Percentiles rank a stretch among this genome's conserved stretches.
These are phyloP conservation scores for Tricholoma furcatifolium DNA, from an alignment of 768 basidiomycete species.

Conservation along the genomic window DNA sequence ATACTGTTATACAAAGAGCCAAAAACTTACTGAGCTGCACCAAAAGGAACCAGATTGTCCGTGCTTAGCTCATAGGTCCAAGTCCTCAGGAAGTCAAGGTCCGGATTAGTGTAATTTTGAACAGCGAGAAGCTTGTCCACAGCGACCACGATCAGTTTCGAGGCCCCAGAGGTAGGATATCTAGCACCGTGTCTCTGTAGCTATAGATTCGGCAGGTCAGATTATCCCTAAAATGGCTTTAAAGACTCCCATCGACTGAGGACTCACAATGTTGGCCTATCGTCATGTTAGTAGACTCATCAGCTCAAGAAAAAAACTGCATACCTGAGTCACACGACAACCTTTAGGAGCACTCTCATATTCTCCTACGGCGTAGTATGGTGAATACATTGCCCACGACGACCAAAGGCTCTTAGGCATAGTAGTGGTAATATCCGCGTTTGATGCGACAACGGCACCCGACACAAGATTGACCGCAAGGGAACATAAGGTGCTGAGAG, in stretches of 20 bases:
- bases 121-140: slow-evolving; percentile 55
- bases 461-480: slow-evolving; percentile 2
- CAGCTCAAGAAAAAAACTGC: slow-evolving; percentile 5
- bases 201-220: slow-evolving; percentile 33
- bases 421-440: slow-evolving; percentile 8
- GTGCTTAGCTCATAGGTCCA: slow-evolving; percentile 60
- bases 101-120: slow-evolving; percentile 38
- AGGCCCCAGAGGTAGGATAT: slow-evolving; percentile 60
- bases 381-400: slow-evolving; percentile 63
- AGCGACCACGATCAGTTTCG: slow-evolving; percentile 40
- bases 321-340: slow-evolving; percentile 59
- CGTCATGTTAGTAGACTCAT: not conserved
- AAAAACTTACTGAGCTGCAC: slow-evolving; percentile 56
- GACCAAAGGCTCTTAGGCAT: slow-evolving; percentile 16
- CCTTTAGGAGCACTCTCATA: slow-evolving; percentile 45
- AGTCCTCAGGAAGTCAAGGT: slow-evolving; percentile 54
- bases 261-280: slow-evolving; percentile 65
- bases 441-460: not conserved
- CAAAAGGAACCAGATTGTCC: slow-evolving; percentile 64
- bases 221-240: not conserved
- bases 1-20: not conserved
- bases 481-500: slow-evolving; percentile 9
- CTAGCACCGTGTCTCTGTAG: slow-evolving; percentile 82
- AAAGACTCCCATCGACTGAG: slow-evolving; percentile 2
- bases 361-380: slow-evolving; percentile 47